Conservation (phyloP, 1,284 basidiomycete genomes). For the Fomitopsis betulina region DNA sequence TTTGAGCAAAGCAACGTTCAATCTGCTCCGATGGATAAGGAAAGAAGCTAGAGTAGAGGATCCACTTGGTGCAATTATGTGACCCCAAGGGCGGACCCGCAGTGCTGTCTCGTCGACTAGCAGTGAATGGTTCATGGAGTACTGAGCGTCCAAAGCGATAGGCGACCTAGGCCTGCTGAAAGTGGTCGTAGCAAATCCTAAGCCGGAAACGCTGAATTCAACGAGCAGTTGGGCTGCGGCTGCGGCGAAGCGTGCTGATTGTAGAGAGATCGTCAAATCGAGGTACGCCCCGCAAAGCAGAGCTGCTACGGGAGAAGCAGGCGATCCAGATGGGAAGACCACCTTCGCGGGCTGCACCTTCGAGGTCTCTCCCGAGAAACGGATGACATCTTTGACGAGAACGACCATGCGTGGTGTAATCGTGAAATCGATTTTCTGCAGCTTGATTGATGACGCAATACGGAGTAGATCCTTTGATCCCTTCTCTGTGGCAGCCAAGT, state of each 20-base stretch:
- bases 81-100: conserved; percentile 50
- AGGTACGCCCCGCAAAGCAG: conserved; percentile 9
- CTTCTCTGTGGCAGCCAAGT: conserved; percentile 15
- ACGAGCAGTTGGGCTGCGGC: conserved; percentile 45
- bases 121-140: conserved; percentile 45
- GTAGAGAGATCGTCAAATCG: conserved; percentile 20
- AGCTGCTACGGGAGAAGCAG: not conserved
- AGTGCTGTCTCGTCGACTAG: conserved; percentile 47
- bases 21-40: conserved; percentile 38
- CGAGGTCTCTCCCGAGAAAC: not conserved
- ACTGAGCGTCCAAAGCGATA: conserved; percentile 16
- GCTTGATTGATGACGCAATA: conserved; percentile 32
- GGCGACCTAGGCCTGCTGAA: conserved; percentile 29
- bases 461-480: conserved; percentile 30
- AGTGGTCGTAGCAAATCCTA: conserved; percentile 37
- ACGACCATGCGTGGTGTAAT: conserved; percentile 59
- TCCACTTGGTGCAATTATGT: conserved; percentile 30
- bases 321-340: not conserved
- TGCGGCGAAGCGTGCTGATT: conserved; percentile 45
- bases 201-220: conserved; percentile 38
- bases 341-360: not conserved
- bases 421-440: conserved; percentile 42
- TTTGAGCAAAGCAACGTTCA: conserved; percentile 40
- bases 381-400: conserved; percentile 42
- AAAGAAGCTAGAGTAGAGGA: conserved; percentile 60